A percentile compares a stretch with the other conserved stretches of the same genome.
These are phyloP conservation scores for Amanita thiersii DNA, from an alignment of 768 basidiomycete species.

Conservation along the genomic window DNA sequence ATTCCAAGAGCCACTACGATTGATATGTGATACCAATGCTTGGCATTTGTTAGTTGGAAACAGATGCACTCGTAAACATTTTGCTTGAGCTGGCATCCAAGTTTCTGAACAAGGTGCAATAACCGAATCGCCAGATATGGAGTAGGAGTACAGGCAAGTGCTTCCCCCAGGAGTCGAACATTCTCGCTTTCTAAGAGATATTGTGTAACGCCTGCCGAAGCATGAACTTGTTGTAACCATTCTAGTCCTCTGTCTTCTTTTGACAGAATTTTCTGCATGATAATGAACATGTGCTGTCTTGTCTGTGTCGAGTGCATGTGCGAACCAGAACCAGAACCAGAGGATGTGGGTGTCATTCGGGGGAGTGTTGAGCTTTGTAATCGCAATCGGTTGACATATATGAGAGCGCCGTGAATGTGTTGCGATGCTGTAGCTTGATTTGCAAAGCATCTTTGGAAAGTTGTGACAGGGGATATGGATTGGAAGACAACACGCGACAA, in stretches of 20 bases:
- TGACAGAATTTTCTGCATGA: neutral
- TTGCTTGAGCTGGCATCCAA: constrained; percentile 42
- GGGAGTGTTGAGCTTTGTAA: too few species aligned
- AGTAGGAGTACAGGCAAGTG: constrained; percentile 21
- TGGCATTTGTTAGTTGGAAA: constrained; percentile 35
- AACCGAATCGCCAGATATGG: constrained; percentile 36
- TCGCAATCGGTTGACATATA: neutral
- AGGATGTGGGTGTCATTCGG: too few species aligned
- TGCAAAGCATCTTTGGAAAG: constrained; percentile 6
- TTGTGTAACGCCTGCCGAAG: constrained; percentile 14
- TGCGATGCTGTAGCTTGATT: neutral
- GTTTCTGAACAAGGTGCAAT: constrained; percentile 36
- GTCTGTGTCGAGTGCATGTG: neutral
- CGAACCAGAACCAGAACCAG: too few species aligned
- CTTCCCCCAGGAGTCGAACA: constrained; percentile 22
- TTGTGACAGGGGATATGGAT: constrained; percentile 8
- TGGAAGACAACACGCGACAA: constrained; percentile 17
- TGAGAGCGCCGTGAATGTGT: neutral
- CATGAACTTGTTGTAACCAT: constrained; percentile 13
- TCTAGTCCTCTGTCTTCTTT: neutral
- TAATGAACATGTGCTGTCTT: neutral
- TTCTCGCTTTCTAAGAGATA: constrained; percentile 25
- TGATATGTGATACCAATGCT: constrained; percentile 45
- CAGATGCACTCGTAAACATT: constrained; percentile 53
- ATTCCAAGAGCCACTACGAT: constrained; percentile 39